Percentiles rank a stretch among this genome's conserved stretches.
Conservation (phyloP, 2,329 filamentous ascomycete species). For the Trichoderma hamatum region DNA sequence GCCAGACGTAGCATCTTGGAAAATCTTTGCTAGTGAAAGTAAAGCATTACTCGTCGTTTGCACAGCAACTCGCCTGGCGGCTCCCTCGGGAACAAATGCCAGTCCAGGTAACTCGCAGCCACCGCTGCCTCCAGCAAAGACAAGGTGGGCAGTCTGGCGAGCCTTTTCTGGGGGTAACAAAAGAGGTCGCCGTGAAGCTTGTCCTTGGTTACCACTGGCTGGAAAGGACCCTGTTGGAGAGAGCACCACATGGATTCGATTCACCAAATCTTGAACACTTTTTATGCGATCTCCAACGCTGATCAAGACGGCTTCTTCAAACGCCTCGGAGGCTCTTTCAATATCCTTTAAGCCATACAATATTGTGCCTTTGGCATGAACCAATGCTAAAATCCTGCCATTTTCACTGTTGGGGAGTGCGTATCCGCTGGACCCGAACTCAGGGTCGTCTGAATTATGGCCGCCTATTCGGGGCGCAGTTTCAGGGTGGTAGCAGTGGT, state of each 20-base stretch:
- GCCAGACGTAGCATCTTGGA: conserved; percentile 91
- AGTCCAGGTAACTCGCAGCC: conserved; percentile 77
- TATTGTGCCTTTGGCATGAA: conserved; percentile 99
- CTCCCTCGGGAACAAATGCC: conserved; percentile 68
- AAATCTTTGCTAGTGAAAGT: conserved; percentile 93
- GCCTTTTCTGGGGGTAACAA: conserved; percentile 83
- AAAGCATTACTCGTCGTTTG: conserved; percentile 96
- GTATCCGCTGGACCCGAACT: conserved; percentile 63
- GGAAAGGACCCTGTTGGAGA: conserved; percentile 39
- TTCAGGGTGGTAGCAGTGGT: neutral
- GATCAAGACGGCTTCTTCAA: conserved; percentile 92
- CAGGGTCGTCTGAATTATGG: conserved; percentile 32
- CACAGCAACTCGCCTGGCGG: conserved; percentile 76
- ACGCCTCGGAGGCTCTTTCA: conserved; percentile 77
- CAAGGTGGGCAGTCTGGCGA: conserved; percentile 76
- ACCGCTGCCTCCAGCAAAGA: conserved; percentile 73
- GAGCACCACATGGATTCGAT: conserved; percentile 73
- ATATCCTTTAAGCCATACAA: conserved; percentile 88
- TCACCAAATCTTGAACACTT: conserved; percentile 78
- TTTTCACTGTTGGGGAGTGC: conserved; percentile 84
- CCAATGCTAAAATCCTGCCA: conserved; percentile 86
- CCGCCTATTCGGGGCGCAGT: neutral
- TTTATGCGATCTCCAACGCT: conserved; percentile 72
- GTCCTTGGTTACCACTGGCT: conserved; percentile 25
- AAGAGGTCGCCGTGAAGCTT: conserved; percentile 54